Percentiles rank a stretch among this genome's conserved stretches.
Conservation (phyloP, 1,284 basidiomycete genomes). For the Meripilus lineatus region DNA sequence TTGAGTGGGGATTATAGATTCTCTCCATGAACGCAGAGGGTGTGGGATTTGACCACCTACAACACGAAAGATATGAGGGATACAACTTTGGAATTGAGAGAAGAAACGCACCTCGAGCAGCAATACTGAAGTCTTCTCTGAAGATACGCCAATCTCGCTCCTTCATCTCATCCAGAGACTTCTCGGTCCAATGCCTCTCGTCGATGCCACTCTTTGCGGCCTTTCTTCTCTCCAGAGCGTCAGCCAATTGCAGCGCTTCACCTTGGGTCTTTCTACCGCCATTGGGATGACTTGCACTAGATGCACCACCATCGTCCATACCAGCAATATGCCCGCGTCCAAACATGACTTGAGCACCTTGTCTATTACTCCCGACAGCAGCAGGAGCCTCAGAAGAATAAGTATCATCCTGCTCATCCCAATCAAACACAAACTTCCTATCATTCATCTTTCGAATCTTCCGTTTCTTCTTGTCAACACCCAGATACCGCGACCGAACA, state of each 20-base stretch:
- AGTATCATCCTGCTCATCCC: slow-evolving; percentile 94
- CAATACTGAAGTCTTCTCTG: slow-evolving; percentile 96
- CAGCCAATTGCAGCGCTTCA: slow-evolving; percentile 56
- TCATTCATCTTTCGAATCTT: slow-evolving; percentile 92
- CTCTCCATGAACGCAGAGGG: slow-evolving; percentile 88
- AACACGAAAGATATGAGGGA: slow-evolving; percentile 3
- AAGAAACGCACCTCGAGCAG: slow-evolving; percentile 65
- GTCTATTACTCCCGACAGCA: slow-evolving; percentile 59
- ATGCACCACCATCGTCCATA: slow-evolving; percentile 69
- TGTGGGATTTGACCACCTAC: slow-evolving; percentile 89
- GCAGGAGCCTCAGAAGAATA: slow-evolving; percentile 63
- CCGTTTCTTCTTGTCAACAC: slow-evolving; percentile 88
- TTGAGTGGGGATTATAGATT: slow-evolving; percentile 76
- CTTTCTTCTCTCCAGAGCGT: slow-evolving; percentile 75
- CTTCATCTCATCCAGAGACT: slow-evolving; percentile 89
- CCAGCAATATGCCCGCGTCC: slow-evolving; percentile 80
- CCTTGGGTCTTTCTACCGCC: slow-evolving; percentile 19
- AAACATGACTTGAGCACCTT: slow-evolving; percentile 83
- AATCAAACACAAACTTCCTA: slow-evolving; percentile 98
- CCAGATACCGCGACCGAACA: slow-evolving; percentile 86
- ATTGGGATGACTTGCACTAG: slow-evolving; percentile 16
- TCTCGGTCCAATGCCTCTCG: slow-evolving; percentile 98
- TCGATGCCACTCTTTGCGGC: slow-evolving; percentile 82
- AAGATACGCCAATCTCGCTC: slow-evolving; percentile 99
- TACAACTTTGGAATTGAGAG: not conserved